Conservation (phyloP, 768 basidiomycete species). For the Kwoniella dendrophila region DNA sequence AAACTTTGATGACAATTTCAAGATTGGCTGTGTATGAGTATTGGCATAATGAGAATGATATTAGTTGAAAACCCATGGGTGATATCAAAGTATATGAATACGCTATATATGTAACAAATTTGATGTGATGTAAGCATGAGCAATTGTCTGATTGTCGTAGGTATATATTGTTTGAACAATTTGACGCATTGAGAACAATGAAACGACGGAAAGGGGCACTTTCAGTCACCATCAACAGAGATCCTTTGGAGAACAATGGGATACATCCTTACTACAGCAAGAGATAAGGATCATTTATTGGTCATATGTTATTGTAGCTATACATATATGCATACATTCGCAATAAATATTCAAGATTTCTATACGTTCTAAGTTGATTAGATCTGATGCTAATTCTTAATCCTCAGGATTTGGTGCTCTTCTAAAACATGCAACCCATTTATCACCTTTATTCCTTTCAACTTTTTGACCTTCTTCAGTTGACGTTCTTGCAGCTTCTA, state of each 20-base stretch:
- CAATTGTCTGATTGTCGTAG: too few species aligned
- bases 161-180: too few species aligned
- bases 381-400: too few species aligned
- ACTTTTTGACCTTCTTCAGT: constrained; percentile 99
- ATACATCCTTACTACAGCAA: background rate
- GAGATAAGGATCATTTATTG: background rate
- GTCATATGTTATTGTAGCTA: background rate
- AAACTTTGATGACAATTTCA: too few species aligned
- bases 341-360: too few species aligned
- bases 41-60: background rate
- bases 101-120: background rate
- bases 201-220: constrained; percentile 5
- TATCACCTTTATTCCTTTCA: constrained; percentile 82
- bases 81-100: background rate
- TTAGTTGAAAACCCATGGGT: background rate
- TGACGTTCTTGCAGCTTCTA: constrained; percentile 64
- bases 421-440: constrained; percentile 89
- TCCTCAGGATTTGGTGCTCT: constrained; percentile 60
- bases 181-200: constrained; percentile 3
- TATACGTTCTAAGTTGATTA: too few species aligned
- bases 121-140: background rate
- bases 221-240: background rate
- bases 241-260: constrained; percentile 17
- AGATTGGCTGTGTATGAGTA: background rate
- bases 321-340: background rate